Conservation (phyloP, 2,329 filamentous ascomycete species). For the Aspergillus sergii region DNA sequence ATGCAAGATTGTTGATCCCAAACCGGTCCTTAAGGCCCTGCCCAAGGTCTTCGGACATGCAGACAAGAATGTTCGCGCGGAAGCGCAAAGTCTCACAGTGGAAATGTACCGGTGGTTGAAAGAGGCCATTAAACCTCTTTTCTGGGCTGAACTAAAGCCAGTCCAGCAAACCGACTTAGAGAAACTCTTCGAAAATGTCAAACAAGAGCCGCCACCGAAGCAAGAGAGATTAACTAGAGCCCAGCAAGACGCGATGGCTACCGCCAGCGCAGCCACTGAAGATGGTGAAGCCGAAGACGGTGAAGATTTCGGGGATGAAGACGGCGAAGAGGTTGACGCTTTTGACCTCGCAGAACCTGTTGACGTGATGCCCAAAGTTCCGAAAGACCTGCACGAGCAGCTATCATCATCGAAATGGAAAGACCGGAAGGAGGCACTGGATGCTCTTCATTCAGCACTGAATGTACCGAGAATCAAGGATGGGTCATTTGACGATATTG, state of each 20-base stretch:
- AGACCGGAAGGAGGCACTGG: slow-evolving; percentile 91
- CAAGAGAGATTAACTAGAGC: slow-evolving; percentile 86
- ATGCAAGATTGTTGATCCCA: slow-evolving; percentile 90
- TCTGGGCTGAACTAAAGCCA: slow-evolving; percentile 93
- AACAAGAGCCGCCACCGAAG: slow-evolving; percentile 82
- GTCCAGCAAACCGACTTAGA: slow-evolving; percentile 95
- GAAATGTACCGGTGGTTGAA: slow-evolving; percentile 97
- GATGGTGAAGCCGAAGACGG: slow-evolving; percentile 62
- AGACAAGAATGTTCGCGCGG: slow-evolving; percentile 96
- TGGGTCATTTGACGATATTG: slow-evolving; percentile 81
- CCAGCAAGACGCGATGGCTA: slow-evolving; percentile 80
- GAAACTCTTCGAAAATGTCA: slow-evolving; percentile 89
- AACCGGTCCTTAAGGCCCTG: slow-evolving; percentile 82
- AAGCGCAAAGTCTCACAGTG: slow-evolving; percentile 86
- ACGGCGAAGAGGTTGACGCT: slow-evolving; percentile 70
- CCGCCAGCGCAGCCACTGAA: slow-evolving; percentile 63
- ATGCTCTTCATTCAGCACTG: slow-evolving; percentile 73
- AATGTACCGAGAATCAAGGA: slow-evolving; percentile 93
- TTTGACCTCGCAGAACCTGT: slow-evolving; percentile 85
- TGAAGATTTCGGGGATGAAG: slow-evolving; percentile 61
- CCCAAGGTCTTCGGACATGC: slow-evolving; percentile 94
- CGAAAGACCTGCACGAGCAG: slow-evolving; percentile 78
- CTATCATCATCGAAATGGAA: slow-evolving; percentile 96
- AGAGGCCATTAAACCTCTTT: slow-evolving; percentile 97
- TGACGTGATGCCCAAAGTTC: slow-evolving; percentile 79